These are phyloP conservation scores for Pelargonium fulgidum DNA, from an alignment of 441 rosid genomes.

Conservation along the genomic window DNA sequence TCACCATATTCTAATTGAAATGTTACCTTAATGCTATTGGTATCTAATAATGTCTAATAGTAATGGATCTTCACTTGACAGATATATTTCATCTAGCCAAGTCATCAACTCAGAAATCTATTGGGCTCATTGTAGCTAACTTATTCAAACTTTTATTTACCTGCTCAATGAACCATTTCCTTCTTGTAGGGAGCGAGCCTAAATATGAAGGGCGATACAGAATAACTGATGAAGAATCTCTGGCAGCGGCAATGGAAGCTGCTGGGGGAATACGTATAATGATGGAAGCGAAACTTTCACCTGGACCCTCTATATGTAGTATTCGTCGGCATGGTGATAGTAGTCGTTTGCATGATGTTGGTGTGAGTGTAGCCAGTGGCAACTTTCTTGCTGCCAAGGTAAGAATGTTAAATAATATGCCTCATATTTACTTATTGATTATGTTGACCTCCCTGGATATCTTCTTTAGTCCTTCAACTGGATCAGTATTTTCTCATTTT, in stretches of 20 bases:
- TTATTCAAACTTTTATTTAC: neutral
- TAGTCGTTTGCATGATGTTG: slow-evolving; percentile 80
- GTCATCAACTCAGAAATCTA: neutral
- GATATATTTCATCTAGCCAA: neutral
- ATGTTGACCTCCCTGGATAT: neutral
- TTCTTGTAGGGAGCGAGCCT: slow-evolving; percentile 52
- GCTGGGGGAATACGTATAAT: slow-evolving; percentile 73
- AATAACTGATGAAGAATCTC: slow-evolving; percentile 69
- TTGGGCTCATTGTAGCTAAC: neutral
- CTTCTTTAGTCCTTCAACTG: neutral
- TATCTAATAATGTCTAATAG: neutral
- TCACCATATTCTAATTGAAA: too few relatives aligned
- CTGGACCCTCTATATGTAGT: slow-evolving; percentile 81
- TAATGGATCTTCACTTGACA: neutral
- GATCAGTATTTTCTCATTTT: slow-evolving; percentile 9
- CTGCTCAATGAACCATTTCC: neutral
- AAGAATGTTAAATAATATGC: slow-evolving; percentile 14
- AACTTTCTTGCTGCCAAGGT: slow-evolving; percentile 98
- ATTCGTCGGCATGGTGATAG: slow-evolving; percentile 84
- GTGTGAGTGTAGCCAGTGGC: slow-evolving; percentile 91
- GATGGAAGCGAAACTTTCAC: slow-evolving; percentile 88
- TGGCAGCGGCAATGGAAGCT: slow-evolving; percentile 85
- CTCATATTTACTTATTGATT: neutral
- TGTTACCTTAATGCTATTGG: neutral
- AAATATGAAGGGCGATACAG: slow-evolving; percentile 68